A percentile compares a stretch with the other conserved stretches of the same genome.
Evolutionary conservation across 495 filamentous ascomycete species (phyloP).

Genomic region (Penicillium longicatenatum): DNA sequence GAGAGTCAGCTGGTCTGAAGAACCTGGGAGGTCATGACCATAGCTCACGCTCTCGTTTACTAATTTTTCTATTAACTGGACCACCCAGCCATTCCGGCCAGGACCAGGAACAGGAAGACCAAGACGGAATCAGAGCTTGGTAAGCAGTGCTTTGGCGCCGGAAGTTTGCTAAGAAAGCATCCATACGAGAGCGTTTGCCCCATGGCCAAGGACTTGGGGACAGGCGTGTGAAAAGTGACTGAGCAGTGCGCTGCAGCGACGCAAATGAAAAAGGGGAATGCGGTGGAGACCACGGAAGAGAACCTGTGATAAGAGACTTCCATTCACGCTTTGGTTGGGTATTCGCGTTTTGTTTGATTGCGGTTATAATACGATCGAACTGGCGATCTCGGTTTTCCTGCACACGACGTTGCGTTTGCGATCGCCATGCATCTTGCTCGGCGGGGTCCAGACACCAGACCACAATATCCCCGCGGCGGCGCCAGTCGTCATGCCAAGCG

Average conservation of each 20-base stretch:
- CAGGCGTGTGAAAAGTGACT: conserved; percentile 11
- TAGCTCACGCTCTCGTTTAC: conserved; percentile 21
- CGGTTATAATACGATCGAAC: conserved; percentile 39
- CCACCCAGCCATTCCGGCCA: conserved; percentile 14
- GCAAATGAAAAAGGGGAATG: conserved; percentile 5
- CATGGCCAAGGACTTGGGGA: conserved; percentile 31
- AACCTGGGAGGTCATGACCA: conserved; percentile 23
- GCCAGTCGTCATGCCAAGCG: conserved; percentile 83
- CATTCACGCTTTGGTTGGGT: conserved; percentile 24
- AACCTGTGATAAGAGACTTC: conserved; percentile 10
- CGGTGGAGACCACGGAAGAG: conserved; percentile 10
- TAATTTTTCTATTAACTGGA: conserved; percentile 14
- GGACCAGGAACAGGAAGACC: conserved; percentile 17
- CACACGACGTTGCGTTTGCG: conserved; percentile 21
- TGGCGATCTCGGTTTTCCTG: conserved; percentile 36
- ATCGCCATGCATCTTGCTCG: conserved; percentile 40
- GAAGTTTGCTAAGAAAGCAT: conserved; percentile 13
- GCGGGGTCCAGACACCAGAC: conserved; percentile 65
- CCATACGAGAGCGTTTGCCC: conserved; percentile 17
- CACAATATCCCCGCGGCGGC: conserved; percentile 80
- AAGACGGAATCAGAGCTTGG: conserved; percentile 16
- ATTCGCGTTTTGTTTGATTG: conserved; percentile 28
- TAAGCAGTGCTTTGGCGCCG: conserved; percentile 2
- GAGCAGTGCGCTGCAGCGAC: conserved; percentile 14
- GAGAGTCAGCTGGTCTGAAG: not conserved